A percentile compares a stretch with the other conserved stretches of the same genome.
These are phyloP conservation scores for Kregervanrija pseudodelftensis DNA, from an alignment of 805 yeast genomes.

Conservation along the genomic window DNA sequence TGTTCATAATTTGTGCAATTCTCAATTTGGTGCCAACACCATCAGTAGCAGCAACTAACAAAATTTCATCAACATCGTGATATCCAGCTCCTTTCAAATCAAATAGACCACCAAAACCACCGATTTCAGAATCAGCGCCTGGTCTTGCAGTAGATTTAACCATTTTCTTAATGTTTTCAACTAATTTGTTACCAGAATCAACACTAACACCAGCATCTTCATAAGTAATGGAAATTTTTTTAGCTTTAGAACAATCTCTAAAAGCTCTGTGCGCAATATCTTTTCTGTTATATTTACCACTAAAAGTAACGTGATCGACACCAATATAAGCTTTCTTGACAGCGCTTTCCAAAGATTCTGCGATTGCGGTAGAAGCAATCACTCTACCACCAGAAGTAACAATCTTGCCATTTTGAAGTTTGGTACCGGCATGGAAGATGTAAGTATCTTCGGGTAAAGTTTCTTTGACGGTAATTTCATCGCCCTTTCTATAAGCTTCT, in stretches of 20 bases:
- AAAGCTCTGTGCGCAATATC: slow-evolving; percentile 98
- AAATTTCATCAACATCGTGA: slow-evolving; percentile 59
- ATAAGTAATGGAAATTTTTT: slow-evolving; percentile 58
- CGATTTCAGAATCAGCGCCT: slow-evolving; percentile 97
- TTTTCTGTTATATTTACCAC: slow-evolving; percentile 72
- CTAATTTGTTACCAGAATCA: slow-evolving; percentile 87
- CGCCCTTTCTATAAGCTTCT: slow-evolving; percentile 77
- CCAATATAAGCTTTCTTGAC: slow-evolving; percentile 84
- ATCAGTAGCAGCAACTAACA: slow-evolving; percentile 95
- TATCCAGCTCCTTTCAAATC: slow-evolving; percentile 88
- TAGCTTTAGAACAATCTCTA: slow-evolving; percentile 36
- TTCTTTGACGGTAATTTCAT: slow-evolving; percentile 56
- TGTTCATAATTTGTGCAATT: slow-evolving; percentile 83
- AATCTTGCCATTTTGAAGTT: slow-evolving; percentile 37
- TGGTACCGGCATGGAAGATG: slow-evolving; percentile 97
- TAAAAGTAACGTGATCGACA: slow-evolving; percentile 66
- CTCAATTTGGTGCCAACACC: slow-evolving; percentile 98
- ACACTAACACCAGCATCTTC: slow-evolving; percentile 97
- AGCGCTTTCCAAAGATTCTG: slow-evolving; percentile 66
- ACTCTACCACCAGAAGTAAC: slow-evolving; percentile 96
- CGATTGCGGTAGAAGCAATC: slow-evolving; percentile 87
- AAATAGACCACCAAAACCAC: slow-evolving; percentile 97
- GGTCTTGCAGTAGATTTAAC: slow-evolving; percentile 90
- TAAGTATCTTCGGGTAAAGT: slow-evolving; percentile 49
- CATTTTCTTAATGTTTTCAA: slow-evolving; percentile 80